phyloP scores from a whole-genome alignment of 148 eudicot genomes.

The Arbutus unedo region DNA sequence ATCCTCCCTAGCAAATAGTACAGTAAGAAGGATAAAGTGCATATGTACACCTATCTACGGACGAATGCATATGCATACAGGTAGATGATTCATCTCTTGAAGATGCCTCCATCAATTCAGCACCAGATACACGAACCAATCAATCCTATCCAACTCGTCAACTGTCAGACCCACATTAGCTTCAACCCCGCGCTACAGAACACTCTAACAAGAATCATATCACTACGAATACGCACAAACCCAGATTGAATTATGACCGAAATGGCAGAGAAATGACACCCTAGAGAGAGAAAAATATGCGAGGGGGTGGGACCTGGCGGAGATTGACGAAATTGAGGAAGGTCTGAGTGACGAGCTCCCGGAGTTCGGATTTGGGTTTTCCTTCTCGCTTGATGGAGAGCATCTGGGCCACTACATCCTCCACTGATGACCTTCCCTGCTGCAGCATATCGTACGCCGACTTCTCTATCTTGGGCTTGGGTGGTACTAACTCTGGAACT shows the following conservation, averaged over 20 bases:
- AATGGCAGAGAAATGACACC: conserved; percentile 5
- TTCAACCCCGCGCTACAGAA: background rate
- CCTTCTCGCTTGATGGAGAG: conserved; percentile 56
- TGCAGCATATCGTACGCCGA: conserved; percentile 57
- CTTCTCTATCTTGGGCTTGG: conserved; percentile 24
- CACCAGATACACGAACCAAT: background rate
- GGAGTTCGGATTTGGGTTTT: conserved; percentile 56
- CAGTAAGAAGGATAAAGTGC: too few species aligned
- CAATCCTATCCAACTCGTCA: background rate
- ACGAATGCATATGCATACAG: background rate
- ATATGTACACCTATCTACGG: too few species aligned
- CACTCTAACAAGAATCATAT: background rate
- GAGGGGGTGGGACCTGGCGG: conserved; percentile 54
- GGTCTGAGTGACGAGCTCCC: conserved; percentile 67
- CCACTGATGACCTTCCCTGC: conserved; percentile 50
- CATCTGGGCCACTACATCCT: conserved; percentile 77
- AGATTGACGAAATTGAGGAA: conserved; percentile 82
- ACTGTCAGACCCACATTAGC: background rate
- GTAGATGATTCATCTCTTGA: background rate
- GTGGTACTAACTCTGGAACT: background rate
- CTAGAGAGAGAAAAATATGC: background rate
- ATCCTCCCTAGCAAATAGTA: too few species aligned
- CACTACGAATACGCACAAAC: background rate
- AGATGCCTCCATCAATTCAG: background rate
- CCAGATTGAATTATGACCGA: background rate